Base-by-base conservation (phyloP, 768 basidiomycete species). In the Amanita pseudoporphyria region DNA sequence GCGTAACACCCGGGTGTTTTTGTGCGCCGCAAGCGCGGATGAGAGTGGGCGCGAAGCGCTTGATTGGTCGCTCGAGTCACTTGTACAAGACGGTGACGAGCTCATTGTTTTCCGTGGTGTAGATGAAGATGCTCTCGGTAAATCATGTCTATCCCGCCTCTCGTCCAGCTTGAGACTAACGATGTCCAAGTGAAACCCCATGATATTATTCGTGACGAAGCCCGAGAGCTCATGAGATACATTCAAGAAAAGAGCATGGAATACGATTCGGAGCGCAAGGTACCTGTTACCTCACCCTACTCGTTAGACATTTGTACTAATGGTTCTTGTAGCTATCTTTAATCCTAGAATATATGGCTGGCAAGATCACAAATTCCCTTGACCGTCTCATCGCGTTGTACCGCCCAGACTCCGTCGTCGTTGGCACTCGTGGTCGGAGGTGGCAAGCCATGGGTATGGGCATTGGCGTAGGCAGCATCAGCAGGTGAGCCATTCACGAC, bases 341-440 rank as follows among this genome's bases (percentile, higher is more conserved):
- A 45, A 84, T 96, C 45, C 81, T 98, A 36, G 95, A 98, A 69
- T 93, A 87, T 62, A 87, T 97, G 43, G 89, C 93, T 0, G 96
- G 95, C 28, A 84, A 82, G 49, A 79, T 95, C 5, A 89, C 91
- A 1, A 81, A 86, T 45, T 89, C 88, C 9, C 82, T 98, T 47
- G 90, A 97, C 60, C 84, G 94, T 45, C 78, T 94, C 52, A 93
- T 95, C 55, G 87, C 90, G 0, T 76, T 96, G 6, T 93, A 95
- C 59, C 84, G 87, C 31, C 91, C 91, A 4, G 92, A 95, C 63
- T 85, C 88, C 0, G 75, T 99, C 47, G 84, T 99, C 12, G 95
- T 98, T 24, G 95, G 96, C 16, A 92, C 89, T 7, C 77, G 87
- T 13, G 95, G 91, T 0, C 72, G 78, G 52, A 64, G 71, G 14